Percentiles rank a stretch among this genome's conserved stretches.
Evolutionary conservation across 345 rosid genomes (phyloP).

Genomic region (Euclidium syriacum): DNA sequence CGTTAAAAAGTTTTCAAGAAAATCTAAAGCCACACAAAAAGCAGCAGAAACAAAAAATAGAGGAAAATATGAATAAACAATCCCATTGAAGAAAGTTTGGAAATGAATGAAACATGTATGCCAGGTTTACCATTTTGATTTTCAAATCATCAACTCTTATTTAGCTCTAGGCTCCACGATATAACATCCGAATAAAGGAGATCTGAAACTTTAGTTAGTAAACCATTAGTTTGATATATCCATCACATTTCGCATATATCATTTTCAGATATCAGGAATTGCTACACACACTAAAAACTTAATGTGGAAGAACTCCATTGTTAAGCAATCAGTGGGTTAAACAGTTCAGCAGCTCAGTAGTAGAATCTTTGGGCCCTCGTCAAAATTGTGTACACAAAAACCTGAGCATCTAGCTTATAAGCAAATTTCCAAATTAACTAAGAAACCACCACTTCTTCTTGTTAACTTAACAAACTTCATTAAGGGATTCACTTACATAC

Average conservation of each 20-base stretch:
- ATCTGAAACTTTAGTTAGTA: too few species aligned
- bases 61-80: neutral
- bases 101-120: neutral
- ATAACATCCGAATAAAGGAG: neutral
- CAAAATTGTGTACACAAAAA: neutral
- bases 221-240: too few species aligned
- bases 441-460: neutral
- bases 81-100: neutral
- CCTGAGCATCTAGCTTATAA: neutral
- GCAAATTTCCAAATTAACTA: neutral
- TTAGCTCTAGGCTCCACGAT: neutral
- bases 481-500: neutral
- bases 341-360: neutral
- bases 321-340: slow-evolving; percentile 6
- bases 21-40: slow-evolving; percentile 13
- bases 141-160: neutral
- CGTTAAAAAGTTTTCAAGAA: neutral
- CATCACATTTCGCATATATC: neutral
- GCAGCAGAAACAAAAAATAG: too few species aligned
- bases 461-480: neutral
- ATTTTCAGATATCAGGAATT: neutral
- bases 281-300: too few species aligned
- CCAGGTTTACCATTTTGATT: slow-evolving; percentile 6
- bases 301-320: neutral
- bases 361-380: neutral